Conservation (phyloP, 2,329 filamentous ascomycete genomes). For the Akanthomyces muscarius region DNA sequence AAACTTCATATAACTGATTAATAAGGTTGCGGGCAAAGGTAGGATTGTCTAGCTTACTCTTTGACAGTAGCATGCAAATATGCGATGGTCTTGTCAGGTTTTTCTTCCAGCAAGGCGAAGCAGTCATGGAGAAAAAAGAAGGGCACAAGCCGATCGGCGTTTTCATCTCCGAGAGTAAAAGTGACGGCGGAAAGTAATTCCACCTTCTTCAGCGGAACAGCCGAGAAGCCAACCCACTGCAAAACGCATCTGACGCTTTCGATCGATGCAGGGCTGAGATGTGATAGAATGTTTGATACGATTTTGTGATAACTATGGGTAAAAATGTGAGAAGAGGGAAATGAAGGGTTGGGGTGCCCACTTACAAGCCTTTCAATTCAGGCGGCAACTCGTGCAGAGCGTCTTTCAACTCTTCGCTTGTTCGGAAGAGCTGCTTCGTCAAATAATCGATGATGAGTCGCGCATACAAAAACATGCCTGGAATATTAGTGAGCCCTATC, state of each 20-base stretch:
- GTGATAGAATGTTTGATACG: conserved; percentile 23
- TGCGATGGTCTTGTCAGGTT: conserved; percentile 22
- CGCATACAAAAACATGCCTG: conserved; percentile 38
- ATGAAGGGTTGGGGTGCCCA: background rate
- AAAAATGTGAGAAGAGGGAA: no score
- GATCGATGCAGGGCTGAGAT: conserved; percentile 27
- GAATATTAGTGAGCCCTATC: conserved; percentile 25
- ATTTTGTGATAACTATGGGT: conserved; percentile 29
- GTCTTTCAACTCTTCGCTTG: conserved; percentile 17
- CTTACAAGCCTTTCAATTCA: conserved; percentile 23
- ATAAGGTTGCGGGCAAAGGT: no score
- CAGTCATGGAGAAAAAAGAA: conserved; percentile 25
- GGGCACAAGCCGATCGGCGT: conserved; percentile 20
- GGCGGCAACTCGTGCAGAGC: conserved; percentile 25
- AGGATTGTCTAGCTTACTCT: conserved; percentile 21
- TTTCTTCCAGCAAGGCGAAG: conserved; percentile 24
- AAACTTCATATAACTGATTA: background rate
- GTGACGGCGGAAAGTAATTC: conserved; percentile 34
- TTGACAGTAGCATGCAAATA: conserved; percentile 29
- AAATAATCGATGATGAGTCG: conserved; percentile 34
- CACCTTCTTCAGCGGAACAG: conserved; percentile 29
- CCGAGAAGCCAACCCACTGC: conserved; percentile 36
- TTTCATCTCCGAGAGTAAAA: conserved; percentile 21
- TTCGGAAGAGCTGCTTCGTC: conserved; percentile 28
- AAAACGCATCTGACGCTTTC: conserved; percentile 28